Evolutionary conservation across 2,329 filamentous ascomycete species (phyloP).

Genomic region (Lecanicillium sp.): DNA sequence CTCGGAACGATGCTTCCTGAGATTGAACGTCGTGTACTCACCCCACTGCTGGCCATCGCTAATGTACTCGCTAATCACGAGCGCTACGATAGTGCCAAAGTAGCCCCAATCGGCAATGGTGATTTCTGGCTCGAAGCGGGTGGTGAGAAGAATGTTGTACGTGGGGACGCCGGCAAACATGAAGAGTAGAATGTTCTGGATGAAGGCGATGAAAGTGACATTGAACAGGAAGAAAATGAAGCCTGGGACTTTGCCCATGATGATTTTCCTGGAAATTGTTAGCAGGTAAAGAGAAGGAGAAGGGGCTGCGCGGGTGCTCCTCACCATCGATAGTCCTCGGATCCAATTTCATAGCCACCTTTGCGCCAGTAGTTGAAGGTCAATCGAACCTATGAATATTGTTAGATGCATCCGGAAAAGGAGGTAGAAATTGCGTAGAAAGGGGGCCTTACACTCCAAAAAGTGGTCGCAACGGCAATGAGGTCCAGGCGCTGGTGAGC

Average conservation of each 20-base stretch:
- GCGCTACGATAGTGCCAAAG: conserved; percentile 34
- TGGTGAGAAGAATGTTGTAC: conserved; percentile 72
- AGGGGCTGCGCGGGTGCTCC: conserved; percentile 3
- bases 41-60: conserved; percentile 92
- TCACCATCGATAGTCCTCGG: conserved; percentile 88
- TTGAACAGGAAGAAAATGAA: conserved; percentile 78
- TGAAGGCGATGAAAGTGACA: conserved; percentile 77
- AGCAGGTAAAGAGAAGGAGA: conserved; percentile 11
- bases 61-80: conserved; percentile 63
- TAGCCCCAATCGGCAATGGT: conserved; percentile 40
- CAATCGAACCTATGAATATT: conserved; percentile 56
- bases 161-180: conserved; percentile 66
- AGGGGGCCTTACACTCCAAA: conserved; percentile 68
- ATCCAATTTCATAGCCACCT: conserved; percentile 81
- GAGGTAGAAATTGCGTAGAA: conserved; percentile 1
- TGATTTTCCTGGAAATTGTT: conserved; percentile 48
- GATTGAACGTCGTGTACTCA: conserved; percentile 26
- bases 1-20: neutral
- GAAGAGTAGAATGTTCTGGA: conserved; percentile 77
- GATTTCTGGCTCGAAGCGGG: conserved; percentile 49
- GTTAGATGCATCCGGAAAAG: no score
- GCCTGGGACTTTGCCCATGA: conserved; percentile 57
- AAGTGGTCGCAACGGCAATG: conserved; percentile 57
- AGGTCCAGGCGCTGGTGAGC: conserved; percentile 65
- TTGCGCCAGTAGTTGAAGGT: conserved; percentile 97